Evolutionary conservation across 2,329 filamentous ascomycete genomes (phyloP), one percentile per base, ranked within the genome.

Genomic region (Aureobasidium mangrovei): DNA sequence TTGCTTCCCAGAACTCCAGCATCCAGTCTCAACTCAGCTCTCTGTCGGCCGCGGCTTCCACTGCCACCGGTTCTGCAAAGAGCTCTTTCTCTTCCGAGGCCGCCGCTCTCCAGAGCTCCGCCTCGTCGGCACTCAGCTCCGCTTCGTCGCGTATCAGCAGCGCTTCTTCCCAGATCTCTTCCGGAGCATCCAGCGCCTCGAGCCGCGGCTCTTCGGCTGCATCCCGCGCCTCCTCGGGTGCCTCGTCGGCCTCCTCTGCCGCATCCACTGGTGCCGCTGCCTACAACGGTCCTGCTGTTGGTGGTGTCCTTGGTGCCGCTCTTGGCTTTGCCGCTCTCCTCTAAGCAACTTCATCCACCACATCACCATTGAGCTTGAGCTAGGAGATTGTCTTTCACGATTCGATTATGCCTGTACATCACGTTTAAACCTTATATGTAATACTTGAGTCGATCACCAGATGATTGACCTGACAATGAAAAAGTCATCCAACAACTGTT

Each of bases 271-370:
- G 35, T 54, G 55, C 8, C 8, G 49, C 55, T 49, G 38, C 52
- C 26, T 31, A 36, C 43, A 36, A 45, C 18, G 40, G 39, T n/a
- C 53, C 42, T 18, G 51, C 49, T 36, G 48, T 53, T 4, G 51
- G 35, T 39, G 55, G 39, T 57, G 45, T 41, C 40, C 32, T 49
- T 10, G 52, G 39, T 55, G 55, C 55, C 24, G 51, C 41, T 32
- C 52, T 53, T 8, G 55, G 55, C 52, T 42, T 57, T 39, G 55
- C 55, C 31, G 55, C 55, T 7, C 35, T 57, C 39, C 44, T 55
- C 53, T 53, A 53, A 53, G 41, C 49, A 45, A 7, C 10, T 35
- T 35, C 32, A 12, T 12, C 18, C 18, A 18, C 18, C 18, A 18
- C 18, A 18, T 18, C 18, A 18, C 1, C 18, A 18, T 18, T 18